Conservation (phyloP, 2,329 filamentous ascomycete species). For the Trichoderma pleuroti region DNA sequence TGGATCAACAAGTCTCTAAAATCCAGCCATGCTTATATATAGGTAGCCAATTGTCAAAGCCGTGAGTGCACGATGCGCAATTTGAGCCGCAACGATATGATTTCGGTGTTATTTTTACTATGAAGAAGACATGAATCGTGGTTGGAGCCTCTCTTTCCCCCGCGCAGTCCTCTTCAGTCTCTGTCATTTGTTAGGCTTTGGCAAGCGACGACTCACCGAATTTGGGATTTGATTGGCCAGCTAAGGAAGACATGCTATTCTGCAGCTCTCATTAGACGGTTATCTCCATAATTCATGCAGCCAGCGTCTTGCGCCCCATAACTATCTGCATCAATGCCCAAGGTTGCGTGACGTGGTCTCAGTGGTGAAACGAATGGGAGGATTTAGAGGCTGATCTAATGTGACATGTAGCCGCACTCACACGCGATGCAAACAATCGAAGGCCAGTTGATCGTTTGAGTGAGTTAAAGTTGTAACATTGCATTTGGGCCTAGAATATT, state of each 20-base stretch:
- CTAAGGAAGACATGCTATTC: background rate
- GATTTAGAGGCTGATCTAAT: background rate
- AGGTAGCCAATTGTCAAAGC: background rate
- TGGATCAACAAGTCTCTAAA: background rate
- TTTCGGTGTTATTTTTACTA: background rate
- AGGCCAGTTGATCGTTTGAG: background rate
- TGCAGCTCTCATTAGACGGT: background rate
- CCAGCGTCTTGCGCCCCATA: background rate
- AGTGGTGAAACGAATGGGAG: background rate
- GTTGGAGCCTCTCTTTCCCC: background rate
- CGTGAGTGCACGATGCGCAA: background rate
- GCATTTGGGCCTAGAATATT: background rate
- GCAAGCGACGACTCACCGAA: background rate
- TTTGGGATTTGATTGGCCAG: background rate
- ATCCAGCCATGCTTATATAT: background rate
- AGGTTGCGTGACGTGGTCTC: constrained; percentile 10
- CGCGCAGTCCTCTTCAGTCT: background rate
- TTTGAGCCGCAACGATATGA: background rate
- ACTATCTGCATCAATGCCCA: constrained; percentile 10
- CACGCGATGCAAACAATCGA: background rate
- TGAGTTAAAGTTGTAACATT: background rate
- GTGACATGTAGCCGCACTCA: background rate
- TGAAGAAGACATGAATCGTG: background rate
- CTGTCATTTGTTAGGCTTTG: background rate
- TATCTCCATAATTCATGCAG: constrained; percentile 1